Conservation (phyloP, 2,329 filamentous ascomycete species). For the Emmonsia crescens region DNA sequence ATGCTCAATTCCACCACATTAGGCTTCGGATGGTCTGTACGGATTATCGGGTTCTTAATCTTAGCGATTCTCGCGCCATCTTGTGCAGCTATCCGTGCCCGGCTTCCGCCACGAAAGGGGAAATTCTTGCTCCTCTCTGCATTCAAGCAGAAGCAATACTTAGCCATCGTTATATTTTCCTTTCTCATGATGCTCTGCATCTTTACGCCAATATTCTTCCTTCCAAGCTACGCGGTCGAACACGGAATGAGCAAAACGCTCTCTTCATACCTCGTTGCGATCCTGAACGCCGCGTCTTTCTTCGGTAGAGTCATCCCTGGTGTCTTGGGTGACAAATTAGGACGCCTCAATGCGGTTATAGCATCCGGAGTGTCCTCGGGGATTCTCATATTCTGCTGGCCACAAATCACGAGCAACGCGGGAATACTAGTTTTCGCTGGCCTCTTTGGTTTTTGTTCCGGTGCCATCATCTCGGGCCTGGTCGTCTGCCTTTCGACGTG, state of each 20-base stretch:
- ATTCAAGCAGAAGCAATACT: background rate
- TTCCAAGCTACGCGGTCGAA: constrained; percentile 48
- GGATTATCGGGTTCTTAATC: constrained; percentile 49
- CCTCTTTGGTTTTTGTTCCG: constrained; percentile 42
- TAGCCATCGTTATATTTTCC: constrained; percentile 27
- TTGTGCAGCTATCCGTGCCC: constrained; percentile 42
- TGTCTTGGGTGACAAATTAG: constrained; percentile 40
- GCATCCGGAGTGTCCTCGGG: constrained; percentile 32
- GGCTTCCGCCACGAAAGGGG: constrained; percentile 21
- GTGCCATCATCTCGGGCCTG: constrained; percentile 38
- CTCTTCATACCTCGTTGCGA: constrained; percentile 55
- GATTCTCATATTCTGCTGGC: constrained; percentile 35
- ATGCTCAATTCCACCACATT: constrained; percentile 34
- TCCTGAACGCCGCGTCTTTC: constrained; percentile 53
- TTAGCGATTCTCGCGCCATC: constrained; percentile 46
- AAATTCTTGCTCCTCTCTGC: constrained; percentile 39
- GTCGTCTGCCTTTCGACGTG: constrained; percentile 3
- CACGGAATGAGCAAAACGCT: constrained; percentile 46
- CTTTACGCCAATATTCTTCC: constrained; percentile 42
- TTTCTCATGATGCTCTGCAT: constrained; percentile 35
- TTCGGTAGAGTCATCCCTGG: constrained; percentile 50
- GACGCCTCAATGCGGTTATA: constrained; percentile 44
- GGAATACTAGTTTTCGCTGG: constrained; percentile 31
- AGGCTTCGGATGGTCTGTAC: constrained; percentile 48
- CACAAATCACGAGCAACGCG: constrained; percentile 26